Evolutionary conservation across 106 monocot species (phyloP).

Genomic region (Dioscorea dumetorum): DNA sequence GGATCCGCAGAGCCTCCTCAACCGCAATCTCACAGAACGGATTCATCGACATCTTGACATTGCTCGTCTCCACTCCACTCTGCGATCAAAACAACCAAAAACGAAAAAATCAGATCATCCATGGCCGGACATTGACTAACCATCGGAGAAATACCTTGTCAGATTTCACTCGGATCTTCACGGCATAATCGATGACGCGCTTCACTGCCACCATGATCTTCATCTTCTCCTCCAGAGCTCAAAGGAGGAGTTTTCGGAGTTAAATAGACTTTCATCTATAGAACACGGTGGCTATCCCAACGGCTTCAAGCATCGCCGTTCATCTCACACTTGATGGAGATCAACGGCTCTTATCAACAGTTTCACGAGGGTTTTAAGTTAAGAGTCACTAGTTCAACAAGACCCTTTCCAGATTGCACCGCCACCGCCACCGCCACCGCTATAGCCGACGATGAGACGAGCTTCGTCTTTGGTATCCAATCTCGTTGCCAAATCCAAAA

Average conservation of each 20-base stretch:
- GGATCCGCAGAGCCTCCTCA: constrained; percentile 85
- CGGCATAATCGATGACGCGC: constrained; percentile 98
- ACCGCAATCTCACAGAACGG: constrained; percentile 99
- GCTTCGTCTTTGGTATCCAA: constrained; percentile 13
- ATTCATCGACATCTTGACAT: constrained; percentile 99
- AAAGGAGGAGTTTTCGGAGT: too few species aligned
- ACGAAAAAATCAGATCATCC: too few species aligned
- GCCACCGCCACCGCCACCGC: too few species aligned
- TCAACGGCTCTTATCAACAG: neutral
- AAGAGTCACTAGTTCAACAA: too few species aligned
- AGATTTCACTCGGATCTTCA: constrained; percentile 86
- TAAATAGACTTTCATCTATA: too few species aligned
- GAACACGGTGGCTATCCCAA: too few species aligned
- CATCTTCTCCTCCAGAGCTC: constrained; percentile 27
- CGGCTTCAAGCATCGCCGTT: too few species aligned
- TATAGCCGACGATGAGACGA: constrained; percentile 29
- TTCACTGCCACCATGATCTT: constrained; percentile 98
- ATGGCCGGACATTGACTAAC: too few species aligned
- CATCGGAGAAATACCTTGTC: constrained; percentile 44
- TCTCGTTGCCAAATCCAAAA: constrained; percentile 10
- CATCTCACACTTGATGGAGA: too few species aligned
- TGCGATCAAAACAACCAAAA: constrained; percentile 2
- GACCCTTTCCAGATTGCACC: neutral
- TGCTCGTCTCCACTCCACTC: constrained; percentile 86
- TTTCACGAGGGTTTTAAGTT: neutral